Evolutionary conservation across 148 eudicot genomes (phyloP).

Genomic region (Rhododendron vialii): DNA sequence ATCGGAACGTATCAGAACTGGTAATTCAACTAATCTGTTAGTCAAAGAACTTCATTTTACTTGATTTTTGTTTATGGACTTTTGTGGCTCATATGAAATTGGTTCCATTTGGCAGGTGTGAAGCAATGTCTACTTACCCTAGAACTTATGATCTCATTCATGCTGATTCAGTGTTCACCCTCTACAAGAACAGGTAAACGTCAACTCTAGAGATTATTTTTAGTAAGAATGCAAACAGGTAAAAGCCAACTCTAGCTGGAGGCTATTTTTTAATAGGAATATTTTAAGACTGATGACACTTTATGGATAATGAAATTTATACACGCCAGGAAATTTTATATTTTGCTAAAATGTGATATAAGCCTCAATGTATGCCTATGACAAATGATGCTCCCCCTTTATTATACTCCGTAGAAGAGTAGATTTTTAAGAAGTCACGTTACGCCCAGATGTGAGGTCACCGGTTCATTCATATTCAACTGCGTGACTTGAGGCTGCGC

Average conservation of each 20-base stretch:
- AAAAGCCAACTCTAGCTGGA: not conserved
- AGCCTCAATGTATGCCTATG: too few relatives aligned
- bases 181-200: slow-evolving; percentile 56
- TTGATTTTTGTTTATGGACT: not conserved
- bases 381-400: too few relatives aligned
- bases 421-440: too few relatives aligned
- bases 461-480: not conserved
- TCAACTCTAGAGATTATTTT: not conserved
- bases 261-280: not conserved
- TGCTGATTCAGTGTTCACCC: slow-evolving; percentile 61
- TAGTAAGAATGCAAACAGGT: not conserved
- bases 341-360: too few relatives aligned
- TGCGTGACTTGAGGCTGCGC: not conserved
- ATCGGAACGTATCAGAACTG: slow-evolving; percentile 86
- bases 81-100: not conserved
- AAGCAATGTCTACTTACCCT: slow-evolving; percentile 92
- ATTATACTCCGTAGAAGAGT: too few relatives aligned
- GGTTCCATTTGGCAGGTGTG: slow-evolving; percentile 47
- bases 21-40: slow-evolving; percentile 18
- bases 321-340: too few relatives aligned
- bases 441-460: not conserved
- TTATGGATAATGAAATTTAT: not conserved
- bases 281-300: not conserved
- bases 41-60: not conserved
- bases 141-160: slow-evolving; percentile 80